Base-by-base conservation (phyloP, 805 yeast species). In the Saccharomycopsis sp. region DNA sequence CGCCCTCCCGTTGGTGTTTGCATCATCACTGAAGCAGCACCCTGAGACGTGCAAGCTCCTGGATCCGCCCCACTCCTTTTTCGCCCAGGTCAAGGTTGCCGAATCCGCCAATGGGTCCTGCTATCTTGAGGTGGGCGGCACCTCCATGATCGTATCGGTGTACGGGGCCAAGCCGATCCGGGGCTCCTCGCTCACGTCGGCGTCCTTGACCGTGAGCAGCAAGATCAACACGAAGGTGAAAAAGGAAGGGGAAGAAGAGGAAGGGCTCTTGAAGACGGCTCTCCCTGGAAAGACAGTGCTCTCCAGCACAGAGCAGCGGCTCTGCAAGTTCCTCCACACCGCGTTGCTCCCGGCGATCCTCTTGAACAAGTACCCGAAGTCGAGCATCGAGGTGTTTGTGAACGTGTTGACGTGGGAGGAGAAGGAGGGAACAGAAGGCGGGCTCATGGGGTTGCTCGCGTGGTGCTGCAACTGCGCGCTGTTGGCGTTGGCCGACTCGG, bases 151-250 rank as follows among this genome's bases (percentile, higher is more conserved):
- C 41, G 80, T 80, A 1, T 69, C 86, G 3, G 77, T 89, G 0
- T 83, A 77, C 59, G 97, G 97, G 0, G 97, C 97, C 3, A 69
- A 87, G 50, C 96, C 97, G 5, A 77, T 74, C 46, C 67, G 83
- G 46, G 85, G 86, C 2, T 71, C 84, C 3, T 21, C 84, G 80
- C 56, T 73, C 29, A 76, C 80, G 17, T 64, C 73, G 38, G 88
- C 88, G 2, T 66, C 75, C 4, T 61, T 84, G 31, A 69, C 77
- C 20, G 86, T 83, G 9, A 76, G 69, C 42, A 68, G 71, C 36
- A 67, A 68, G 49, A 68, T 77, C 43, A 69, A 71, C 49, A 13
- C 15, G 18, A 13, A 9, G 12, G 17, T 9, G 7, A 22, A 12
- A 16, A 13, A 34, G 16, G 37, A 34, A 2, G n/a, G 21, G 12